Evolutionary conservation across 192 early-diverging fungal genomes (phyloP), one percentile per base, ranked within the genome.

Genomic region (Oehlia diaphana): DNA sequence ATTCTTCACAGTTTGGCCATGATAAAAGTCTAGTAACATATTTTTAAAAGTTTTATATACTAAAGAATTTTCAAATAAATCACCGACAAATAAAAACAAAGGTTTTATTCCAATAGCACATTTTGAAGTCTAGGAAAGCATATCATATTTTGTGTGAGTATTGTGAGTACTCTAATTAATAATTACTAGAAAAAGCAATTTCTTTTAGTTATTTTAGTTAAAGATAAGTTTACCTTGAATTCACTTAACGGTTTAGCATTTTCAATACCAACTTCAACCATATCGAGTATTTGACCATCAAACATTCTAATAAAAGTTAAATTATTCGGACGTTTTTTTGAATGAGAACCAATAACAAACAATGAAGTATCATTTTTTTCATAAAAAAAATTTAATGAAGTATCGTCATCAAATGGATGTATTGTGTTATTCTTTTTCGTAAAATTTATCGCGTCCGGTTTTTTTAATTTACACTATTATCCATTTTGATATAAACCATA

Each of bases 261-360:
- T 74, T 92, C 91, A 21, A 99, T 88, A 9, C 95, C 94, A 53
- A 99, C 82, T 84, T 99, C 98, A 53, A 97, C 84, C 96, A 98
- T 97, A 80, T 99, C 97, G 79, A 99, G 85, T 62, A 99, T 83
- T 82, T 96, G 93, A 84, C 96, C 89, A 82, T 99, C 93, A 87
- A 97, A 99, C 86, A 92, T 96, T 35, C 98, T 91, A 10, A 92
- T 92, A 76, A 99, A 91, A 3, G 92, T 90, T 77, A 99, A 85
- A 84, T 97, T 98, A 82, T 98, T 92, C 26, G 98, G 97, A 74
- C 97, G 88, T 85, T 99, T 99, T 86, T 99, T 99, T 76, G 92
- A 93, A 85, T 98, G 97, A 53, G 90, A 92, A 67, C 94, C 97
- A 31, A 98, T 84, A 58, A 96, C 92, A 78, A 98, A 93, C 28